Percentiles rank a stretch among this genome's conserved stretches.
Evolutionary conservation across 2,329 filamentous ascomycete species (phyloP).

Genomic region (Cladophialophora carrionii): DNA sequence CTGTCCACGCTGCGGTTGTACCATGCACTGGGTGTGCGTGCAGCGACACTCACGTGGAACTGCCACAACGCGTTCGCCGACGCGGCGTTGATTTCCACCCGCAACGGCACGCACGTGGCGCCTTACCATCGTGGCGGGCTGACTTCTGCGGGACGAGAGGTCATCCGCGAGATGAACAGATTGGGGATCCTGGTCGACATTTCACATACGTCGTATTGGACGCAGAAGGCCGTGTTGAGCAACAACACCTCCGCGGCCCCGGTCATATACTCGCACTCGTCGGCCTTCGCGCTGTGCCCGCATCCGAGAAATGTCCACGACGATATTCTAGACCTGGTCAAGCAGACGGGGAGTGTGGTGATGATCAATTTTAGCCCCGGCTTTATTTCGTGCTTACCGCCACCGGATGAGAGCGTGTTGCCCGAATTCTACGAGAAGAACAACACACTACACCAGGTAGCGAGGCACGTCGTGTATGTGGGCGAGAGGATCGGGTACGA

Average conservation of each 20-base stretch:
- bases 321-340: conserved; percentile 75
- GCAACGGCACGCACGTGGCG: conserved; percentile 44
- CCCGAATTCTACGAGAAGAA: conserved; percentile 70
- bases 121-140: conserved; percentile 63
- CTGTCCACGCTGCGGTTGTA: conserved; percentile 74
- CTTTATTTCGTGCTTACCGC: conserved; percentile 75
- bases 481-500: conserved; percentile 82
- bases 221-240: conserved; percentile 79
- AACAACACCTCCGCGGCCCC: conserved; percentile 60
- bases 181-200: conserved; percentile 94
- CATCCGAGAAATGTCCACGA: conserved; percentile 92
- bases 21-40: conserved; percentile 77
- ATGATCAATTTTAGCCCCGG: conserved; percentile 89
- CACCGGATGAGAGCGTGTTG: conserved; percentile 63
- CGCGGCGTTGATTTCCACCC: conserved; percentile 65
- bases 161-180: conserved; percentile 90
- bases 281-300: conserved; percentile 76
- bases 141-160: conserved; percentile 66
- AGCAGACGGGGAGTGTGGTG: conserved; percentile 71
- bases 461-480: conserved; percentile 79
- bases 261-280: conserved; percentile 87
- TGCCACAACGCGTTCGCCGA: conserved; percentile 91
- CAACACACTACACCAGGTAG: conserved; percentile 75
- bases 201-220: conserved; percentile 75
- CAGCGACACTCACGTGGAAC: conserved; percentile 88